Base-by-base conservation (phyloP, 805 yeast species). In the Nakazawaea ernobii region DNA sequence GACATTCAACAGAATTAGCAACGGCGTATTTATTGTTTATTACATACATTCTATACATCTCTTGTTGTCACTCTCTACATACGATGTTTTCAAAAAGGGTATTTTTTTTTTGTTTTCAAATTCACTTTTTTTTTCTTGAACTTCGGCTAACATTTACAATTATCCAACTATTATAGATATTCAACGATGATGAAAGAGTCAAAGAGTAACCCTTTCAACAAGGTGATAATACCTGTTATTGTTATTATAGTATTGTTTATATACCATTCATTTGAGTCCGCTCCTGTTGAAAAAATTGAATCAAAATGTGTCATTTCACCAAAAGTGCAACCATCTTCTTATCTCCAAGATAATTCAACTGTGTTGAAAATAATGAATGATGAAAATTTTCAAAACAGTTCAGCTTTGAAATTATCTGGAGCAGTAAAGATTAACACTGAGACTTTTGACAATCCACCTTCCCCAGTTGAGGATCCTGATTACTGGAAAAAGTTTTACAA, bases 381-480 rank as follows among this genome's bases (percentile, higher is more conserved):
- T 51, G 60, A 56, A 1, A 49, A 45, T 0, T 73, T 65, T 53
- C 59, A 66, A 28, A 41, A 58, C 28, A 47, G 53, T 7, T 71
- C 82, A 0, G 73, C 70, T 10, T 52, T 55, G 9, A 70, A 69
- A 48, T 66, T 80, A 32, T 54, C 76, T 0, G 74, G 70, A 3
- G 80, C 85, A 0, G 69, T 80, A 20, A 69, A 73, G 54, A 66
- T 78, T 45, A 77, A 76, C 48, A 80, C 86, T 8, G 72, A 69
- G 50, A 63, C 75, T 14, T 62, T 53, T 39, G 80, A 75, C 54
- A 55, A 63, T 46, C 68, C 60, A 45, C 70, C 72, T 9, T 61
- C 59, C 33, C 73, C 71, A 8, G 52, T 49, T 9, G 70, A 65
- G 1, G 64, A 64, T 26, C 77, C 78, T 4, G 68, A 65, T 32